Evolutionary conservation across 2,329 filamentous ascomycete genomes (phyloP).

Genomic region (Xylaria sp.): DNA sequence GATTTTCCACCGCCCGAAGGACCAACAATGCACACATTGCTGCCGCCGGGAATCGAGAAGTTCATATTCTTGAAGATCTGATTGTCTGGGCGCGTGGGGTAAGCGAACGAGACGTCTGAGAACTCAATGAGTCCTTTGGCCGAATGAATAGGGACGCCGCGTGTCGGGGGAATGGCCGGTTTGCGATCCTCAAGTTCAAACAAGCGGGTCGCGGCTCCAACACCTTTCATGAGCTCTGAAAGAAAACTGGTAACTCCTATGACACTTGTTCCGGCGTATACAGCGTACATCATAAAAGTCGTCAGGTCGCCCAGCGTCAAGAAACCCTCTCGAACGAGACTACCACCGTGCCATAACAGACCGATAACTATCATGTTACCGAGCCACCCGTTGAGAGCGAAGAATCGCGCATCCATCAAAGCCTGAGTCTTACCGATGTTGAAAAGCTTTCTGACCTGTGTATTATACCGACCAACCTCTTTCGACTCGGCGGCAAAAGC

Average conservation of each 20-base stretch:
- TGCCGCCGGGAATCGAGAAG: conserved; percentile 92
- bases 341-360: conserved; percentile 88
- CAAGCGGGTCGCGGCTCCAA: conserved; percentile 92
- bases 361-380: conserved; percentile 97
- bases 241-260: conserved; percentile 97
- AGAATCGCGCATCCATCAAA: conserved; percentile 89
- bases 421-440: conserved; percentile 87
- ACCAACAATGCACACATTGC: conserved; percentile 95
- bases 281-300: conserved; percentile 98
- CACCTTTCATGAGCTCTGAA: conserved; percentile 98
- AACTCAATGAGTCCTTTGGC: conserved; percentile 92
- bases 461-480: conserved; percentile 91
- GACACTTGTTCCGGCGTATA: conserved; percentile 83
- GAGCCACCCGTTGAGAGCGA: conserved; percentile 84
- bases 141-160: conserved; percentile 79
- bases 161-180: conserved; percentile 86
- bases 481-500: conserved; percentile 94
- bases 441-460: conserved; percentile 91
- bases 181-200: conserved; percentile 95
- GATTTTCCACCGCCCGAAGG: conserved; percentile 97
- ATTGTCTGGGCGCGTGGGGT: conserved; percentile 92
- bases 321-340: conserved; percentile 84
- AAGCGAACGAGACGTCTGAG: conserved; percentile 85
- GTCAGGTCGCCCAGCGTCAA: conserved; percentile 94
- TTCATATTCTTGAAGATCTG: conserved; percentile 87